Conservation (phyloP, 306 rosid species). For the Cucumis melo region DNA sequence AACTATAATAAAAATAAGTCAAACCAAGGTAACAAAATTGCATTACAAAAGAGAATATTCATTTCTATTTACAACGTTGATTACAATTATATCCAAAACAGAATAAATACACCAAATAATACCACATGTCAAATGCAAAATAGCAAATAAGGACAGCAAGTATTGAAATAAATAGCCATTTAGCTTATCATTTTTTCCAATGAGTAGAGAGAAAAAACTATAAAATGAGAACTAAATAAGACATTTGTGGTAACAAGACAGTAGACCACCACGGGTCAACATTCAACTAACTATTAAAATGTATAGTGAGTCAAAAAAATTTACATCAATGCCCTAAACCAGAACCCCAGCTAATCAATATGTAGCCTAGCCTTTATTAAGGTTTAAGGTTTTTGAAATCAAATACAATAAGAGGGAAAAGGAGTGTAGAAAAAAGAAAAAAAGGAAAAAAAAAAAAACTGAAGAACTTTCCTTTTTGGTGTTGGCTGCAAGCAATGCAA, state of each 20-base stretch:
- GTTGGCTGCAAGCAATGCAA: slow-evolving; percentile 29
- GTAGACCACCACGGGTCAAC: neutral
- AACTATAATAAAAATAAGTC: too few species aligned
- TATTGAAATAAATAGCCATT: neutral
- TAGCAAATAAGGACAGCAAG: too few species aligned
- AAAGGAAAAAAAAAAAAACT: neutral
- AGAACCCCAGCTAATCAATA: slow-evolving; percentile 24
- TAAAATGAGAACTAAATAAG: neutral
- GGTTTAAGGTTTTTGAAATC: slow-evolving; percentile 6
- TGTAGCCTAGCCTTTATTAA: slow-evolving; percentile 29
- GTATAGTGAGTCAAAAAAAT: neutral
- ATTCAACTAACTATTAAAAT: neutral
- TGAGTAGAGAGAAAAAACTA: neutral
- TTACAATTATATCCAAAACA: too few species aligned
- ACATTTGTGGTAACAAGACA: neutral
- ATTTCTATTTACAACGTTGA: neutral
- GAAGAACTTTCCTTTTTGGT: slow-evolving; percentile 4
- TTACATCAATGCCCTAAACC: slow-evolving; percentile 21
- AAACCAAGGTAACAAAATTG: too few species aligned
- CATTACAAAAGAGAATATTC: neutral
- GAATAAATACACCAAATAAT: too few species aligned
- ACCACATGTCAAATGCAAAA: too few species aligned
- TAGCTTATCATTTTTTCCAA: neutral
- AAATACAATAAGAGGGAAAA: neutral
- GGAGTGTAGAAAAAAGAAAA: slow-evolving; percentile 7